These are phyloP conservation scores for Talinum fruticosum DNA, from an alignment of 148 eudicot species.

Conservation along the genomic window DNA sequence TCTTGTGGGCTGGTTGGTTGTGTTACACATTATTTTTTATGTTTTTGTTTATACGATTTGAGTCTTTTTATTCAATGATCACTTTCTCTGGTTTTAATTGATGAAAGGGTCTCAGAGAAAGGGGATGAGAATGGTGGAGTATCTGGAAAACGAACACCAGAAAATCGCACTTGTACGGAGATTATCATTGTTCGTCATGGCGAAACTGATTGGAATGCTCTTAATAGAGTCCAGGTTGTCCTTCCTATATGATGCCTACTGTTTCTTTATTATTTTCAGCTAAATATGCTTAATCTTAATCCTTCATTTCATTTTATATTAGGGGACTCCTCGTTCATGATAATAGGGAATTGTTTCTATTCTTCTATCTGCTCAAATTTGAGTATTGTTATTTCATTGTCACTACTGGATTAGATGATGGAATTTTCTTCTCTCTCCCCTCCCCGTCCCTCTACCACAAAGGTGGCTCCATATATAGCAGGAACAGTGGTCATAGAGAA, in stretches of 20 bases:
- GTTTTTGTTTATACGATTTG: neutral
- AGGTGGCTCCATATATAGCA: no score
- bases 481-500: no score
- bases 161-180: constrained; percentile 13
- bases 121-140: neutral
- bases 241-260: neutral
- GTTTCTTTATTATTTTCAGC: no score
- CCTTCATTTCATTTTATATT: no score
- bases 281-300: no score
- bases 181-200: constrained; percentile 37
- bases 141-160: neutral
- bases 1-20: neutral
- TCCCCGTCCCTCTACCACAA: no score
- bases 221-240: constrained; percentile 57
- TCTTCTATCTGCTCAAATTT: neutral
- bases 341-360: no score
- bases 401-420: neutral
- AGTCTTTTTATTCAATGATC: neutral
- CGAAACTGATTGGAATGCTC: constrained; percentile 71
- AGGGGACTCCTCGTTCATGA: no score
- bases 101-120: constrained; percentile 9
- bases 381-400: neutral
- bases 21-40: neutral
- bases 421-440: neutral
- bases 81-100: neutral